Conservation (phyloP, 345 rosid species). For the Erodium maritimum region DNA sequence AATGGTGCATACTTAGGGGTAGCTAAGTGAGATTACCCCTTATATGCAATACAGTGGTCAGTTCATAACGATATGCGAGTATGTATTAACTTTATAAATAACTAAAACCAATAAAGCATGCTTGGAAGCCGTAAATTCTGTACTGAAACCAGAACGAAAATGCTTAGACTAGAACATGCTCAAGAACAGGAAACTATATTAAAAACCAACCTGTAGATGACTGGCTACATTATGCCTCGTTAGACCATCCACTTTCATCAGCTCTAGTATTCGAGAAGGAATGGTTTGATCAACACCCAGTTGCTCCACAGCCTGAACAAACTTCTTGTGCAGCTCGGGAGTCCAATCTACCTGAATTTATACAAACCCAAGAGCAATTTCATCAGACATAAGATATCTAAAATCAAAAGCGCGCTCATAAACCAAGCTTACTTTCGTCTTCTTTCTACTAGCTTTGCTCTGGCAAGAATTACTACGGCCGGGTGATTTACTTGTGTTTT, state of each 20-base stretch:
- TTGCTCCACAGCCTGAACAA: conserved; percentile 82
- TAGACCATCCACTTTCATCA: conserved; percentile 88
- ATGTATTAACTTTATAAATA: too few relatives aligned
- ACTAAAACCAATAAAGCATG: background rate
- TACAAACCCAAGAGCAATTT: conserved; percentile 3
- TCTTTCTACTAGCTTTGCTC: conserved; percentile 48
- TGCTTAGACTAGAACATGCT: background rate
- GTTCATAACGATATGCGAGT: too few relatives aligned
- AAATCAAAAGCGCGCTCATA: too few relatives aligned
- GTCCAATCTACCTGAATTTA: conserved; percentile 86
- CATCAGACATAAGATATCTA: background rate
- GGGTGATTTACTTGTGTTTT: conserved; percentile 25
- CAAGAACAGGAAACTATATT: background rate
- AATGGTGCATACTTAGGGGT: too few relatives aligned
- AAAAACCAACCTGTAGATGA: conserved; percentile 71
- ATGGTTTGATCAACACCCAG: conserved; percentile 88
- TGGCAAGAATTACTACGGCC: conserved; percentile 23
- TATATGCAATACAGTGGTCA: too few relatives aligned
- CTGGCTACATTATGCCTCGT: conserved; percentile 97
- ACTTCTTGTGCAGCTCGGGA: conserved; percentile 74
- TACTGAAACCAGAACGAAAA: background rate
- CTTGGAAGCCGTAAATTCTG: background rate
- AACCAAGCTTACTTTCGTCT: conserved; percentile 34
- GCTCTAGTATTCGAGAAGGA: conserved; percentile 90
- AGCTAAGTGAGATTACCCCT: too few relatives aligned